These are phyloP conservation scores for Entomortierella parvispora DNA, from an alignment of 192 early-diverging fungal species.

Conservation along the genomic window DNA sequence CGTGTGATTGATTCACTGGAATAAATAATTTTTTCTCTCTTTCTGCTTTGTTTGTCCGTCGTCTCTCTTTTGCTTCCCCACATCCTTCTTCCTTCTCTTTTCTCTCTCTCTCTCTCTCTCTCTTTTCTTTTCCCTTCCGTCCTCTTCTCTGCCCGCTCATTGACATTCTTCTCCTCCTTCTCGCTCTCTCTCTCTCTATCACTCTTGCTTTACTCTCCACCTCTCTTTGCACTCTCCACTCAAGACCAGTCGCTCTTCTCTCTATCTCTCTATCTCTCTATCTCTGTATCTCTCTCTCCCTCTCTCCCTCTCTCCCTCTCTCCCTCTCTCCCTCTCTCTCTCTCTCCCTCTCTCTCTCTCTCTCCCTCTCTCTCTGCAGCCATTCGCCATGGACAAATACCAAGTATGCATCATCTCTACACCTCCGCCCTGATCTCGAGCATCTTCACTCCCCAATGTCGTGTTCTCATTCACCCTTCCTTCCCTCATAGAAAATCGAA, in stretches of 20 bases:
- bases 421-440: too few relatives aligned
- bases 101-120: not conserved
- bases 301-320: not conserved
- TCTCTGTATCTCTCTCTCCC: too few relatives aligned
- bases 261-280: not conserved
- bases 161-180: conserved; percentile 29
- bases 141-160: conserved; percentile 4
- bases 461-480: not conserved
- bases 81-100: not conserved
- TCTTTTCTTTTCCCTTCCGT: not conserved
- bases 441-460: not conserved
- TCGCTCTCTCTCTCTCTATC: conserved; percentile 34
- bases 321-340: not conserved
- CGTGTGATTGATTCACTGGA: too few relatives aligned
- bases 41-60: too few relatives aligned
- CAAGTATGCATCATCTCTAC: conserved; percentile 25
- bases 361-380: not conserved
- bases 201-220: conserved; percentile 13
- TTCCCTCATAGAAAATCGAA: conserved; percentile 88
- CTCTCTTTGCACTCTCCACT: not conserved
- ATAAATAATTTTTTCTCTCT: too few relatives aligned
- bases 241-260: not conserved
- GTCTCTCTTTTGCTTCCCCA: too few relatives aligned
- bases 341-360: not conserved
- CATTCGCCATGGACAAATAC: conserved; percentile 43